Conservation (phyloP, 345 rosid genomes). For the Capsella bursapastoris region DNA sequence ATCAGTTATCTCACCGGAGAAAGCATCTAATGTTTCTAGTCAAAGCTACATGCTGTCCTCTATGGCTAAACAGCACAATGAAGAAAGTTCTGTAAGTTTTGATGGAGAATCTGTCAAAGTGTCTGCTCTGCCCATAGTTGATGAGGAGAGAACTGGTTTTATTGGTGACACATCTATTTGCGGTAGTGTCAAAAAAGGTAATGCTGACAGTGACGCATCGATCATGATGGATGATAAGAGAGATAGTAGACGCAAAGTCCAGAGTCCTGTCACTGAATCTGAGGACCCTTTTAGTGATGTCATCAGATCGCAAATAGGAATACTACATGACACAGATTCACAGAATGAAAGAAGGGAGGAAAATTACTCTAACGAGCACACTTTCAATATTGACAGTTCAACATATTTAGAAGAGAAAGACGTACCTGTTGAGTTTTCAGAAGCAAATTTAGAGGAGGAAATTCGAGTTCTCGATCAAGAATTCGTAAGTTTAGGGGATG, state of each 20-base stretch:
- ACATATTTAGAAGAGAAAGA: conserved; percentile 38
- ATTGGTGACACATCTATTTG: conserved; percentile 29
- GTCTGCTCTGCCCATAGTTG: conserved; percentile 37
- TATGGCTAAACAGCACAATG: conserved; percentile 38
- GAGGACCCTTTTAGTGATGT: conserved; percentile 38
- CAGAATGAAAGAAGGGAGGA: conserved; percentile 42
- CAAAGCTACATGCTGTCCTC: conserved; percentile 43
- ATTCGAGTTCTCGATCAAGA: conserved; percentile 64
- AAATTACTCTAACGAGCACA: conserved; percentile 15
- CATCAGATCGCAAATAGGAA: conserved; percentile 40
- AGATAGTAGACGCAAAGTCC: conserved; percentile 29
- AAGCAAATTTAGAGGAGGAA: conserved; percentile 75
- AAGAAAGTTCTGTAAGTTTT: conserved; percentile 38
- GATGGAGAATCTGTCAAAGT: conserved; percentile 39
- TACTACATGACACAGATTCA: conserved; percentile 41
- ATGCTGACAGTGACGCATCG: conserved; percentile 23
- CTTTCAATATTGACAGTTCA: conserved; percentile 38
- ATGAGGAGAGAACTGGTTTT: conserved; percentile 42
- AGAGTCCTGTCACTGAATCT: conserved; percentile 38
- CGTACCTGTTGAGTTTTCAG: conserved; percentile 48
- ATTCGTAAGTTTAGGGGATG: conserved; percentile 63
- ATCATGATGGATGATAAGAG: conserved; percentile 24
- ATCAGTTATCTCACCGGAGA: conserved; percentile 36
- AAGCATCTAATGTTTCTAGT: conserved; percentile 43
- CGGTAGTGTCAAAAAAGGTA: conserved; percentile 36